Base-by-base conservation (phyloP, 768 basidiomycete genomes). In the Hebeloma cylindrosporum region DNA sequence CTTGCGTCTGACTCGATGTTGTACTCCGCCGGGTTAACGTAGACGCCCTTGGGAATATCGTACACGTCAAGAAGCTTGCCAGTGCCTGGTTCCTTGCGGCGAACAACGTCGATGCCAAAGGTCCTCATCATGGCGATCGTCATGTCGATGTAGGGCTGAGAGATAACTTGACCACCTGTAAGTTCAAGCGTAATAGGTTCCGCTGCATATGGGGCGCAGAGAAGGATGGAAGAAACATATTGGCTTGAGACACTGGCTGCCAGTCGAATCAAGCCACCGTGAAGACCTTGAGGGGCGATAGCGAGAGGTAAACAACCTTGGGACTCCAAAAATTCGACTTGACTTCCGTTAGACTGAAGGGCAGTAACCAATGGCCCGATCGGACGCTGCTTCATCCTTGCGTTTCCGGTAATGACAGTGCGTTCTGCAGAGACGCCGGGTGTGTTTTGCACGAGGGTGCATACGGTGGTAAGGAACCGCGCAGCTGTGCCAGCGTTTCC, bases 71-170 rank as follows among this genome's bases (percentile, higher is more conserved):
- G 70, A 1, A 66, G 67, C 38, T 79, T 75, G 4, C 89, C 86
- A 0, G 79, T 77, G 21, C 58, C 64, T 0, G 75, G 54, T 54
- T 88, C 89, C 11, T 56, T 62, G 46, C 86, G 74, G 35, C 95
- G 80, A 13, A 68, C 66, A 37, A 93, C 94, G 7, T 73, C 55
- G 49, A 97, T 72, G 3, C 93, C 95, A 61, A 99, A 99, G 6
- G 86, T 80, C 50, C 75, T 75, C 96, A 99, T 98, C 86, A 99
- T 96, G 7, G 93, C 83, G 54, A 96, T 87, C 7, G 96, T 98
- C 96, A 98, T 97, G 69, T 99, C 94, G 65, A 99, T 98, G 71
- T 98, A 99, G 0, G 93, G 93, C 68, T 98, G 95, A 4, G 93
- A 96, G 62, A 99, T 97, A 60, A 98, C 96, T 48, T 89, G 84